Evolutionary conservation across 75 land plant genomes (phyloP).

Genomic region (Isoetes taiwanensis): DNA sequence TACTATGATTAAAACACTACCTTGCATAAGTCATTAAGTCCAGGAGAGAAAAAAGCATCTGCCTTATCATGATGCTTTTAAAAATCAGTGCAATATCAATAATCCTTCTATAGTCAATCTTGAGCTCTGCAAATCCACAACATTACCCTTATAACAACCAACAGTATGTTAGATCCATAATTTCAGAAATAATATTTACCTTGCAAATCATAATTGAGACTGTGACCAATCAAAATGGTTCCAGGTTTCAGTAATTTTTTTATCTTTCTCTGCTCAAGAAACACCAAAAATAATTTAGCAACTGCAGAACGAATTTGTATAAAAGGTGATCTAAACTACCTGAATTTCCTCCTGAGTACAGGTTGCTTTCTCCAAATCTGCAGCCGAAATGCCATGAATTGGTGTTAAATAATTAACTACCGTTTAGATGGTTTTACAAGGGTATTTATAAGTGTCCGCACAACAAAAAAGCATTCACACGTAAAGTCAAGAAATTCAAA

Average conservation of each 20-base stretch:
- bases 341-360: slow-evolving; percentile 48
- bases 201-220: slow-evolving; percentile 60
- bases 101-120: slow-evolving; percentile 56
- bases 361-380: slow-evolving; percentile 47
- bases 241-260: slow-evolving; percentile 38
- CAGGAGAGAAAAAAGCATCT: slow-evolving; percentile 26
- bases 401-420: slow-evolving; percentile 56
- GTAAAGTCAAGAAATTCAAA: no score
- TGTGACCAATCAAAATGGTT: slow-evolving; percentile 79
- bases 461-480: no score
- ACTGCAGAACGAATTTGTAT: background rate
- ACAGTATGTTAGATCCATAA: no score
- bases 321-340: slow-evolving; percentile 23
- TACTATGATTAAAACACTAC: slow-evolving; percentile 14
- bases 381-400: slow-evolving; percentile 59
- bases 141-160: no score
- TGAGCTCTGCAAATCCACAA: slow-evolving; percentile 43
- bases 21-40: slow-evolving; percentile 64
- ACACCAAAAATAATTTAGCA: background rate
- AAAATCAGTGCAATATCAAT: slow-evolving; percentile 75
- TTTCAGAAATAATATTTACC: no score
- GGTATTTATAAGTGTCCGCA: slow-evolving; percentile 51
- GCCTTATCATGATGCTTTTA: slow-evolving; percentile 21
- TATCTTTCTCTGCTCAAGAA: slow-evolving; percentile 36
- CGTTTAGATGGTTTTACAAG: slow-evolving; percentile 52